Percentiles rank a stretch among this genome's conserved stretches.
These are phyloP conservation scores for Cucurbita ficifolia DNA, from an alignment of 306 rosid species.

Conservation along the genomic window DNA sequence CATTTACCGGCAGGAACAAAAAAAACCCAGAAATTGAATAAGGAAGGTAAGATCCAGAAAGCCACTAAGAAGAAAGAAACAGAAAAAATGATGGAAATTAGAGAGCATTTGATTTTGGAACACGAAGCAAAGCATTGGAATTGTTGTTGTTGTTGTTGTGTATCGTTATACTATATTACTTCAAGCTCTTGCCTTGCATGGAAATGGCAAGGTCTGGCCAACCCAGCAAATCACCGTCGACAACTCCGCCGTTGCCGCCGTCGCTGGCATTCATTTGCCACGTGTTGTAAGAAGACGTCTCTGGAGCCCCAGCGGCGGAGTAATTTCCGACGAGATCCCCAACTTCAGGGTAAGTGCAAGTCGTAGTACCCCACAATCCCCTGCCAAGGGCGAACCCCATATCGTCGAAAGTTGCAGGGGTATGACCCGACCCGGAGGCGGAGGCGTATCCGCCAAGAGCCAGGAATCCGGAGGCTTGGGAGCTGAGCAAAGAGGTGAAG, in stretches of 20 bases:
- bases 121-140: neutral
- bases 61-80: neutral
- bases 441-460: slow-evolving; percentile 22
- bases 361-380: slow-evolving; percentile 8
- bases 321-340: slow-evolving; percentile 16
- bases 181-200: slow-evolving; percentile 14
- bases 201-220: slow-evolving; percentile 34
- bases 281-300: slow-evolving; percentile 16
- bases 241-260: neutral
- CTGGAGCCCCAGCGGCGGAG: slow-evolving; percentile 1
- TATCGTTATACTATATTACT: neutral
- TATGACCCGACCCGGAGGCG: neutral
- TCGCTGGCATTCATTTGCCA: slow-evolving; percentile 23
- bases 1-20: neutral
- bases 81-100: neutral
- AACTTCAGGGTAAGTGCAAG: slow-evolving; percentile 11
- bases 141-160: neutral
- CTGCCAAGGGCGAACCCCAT: slow-evolving; percentile 20
- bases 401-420: slow-evolving; percentile 14
- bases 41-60: neutral
- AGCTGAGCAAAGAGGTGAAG: slow-evolving; percentile 14
- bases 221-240: slow-evolving; percentile 17
- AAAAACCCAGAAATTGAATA: neutral
- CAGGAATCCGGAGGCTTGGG: slow-evolving; percentile 13
- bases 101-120: neutral